Evolutionary conservation across 345 rosid genomes (phyloP).

Genomic region (Pistacia vera): DNA sequence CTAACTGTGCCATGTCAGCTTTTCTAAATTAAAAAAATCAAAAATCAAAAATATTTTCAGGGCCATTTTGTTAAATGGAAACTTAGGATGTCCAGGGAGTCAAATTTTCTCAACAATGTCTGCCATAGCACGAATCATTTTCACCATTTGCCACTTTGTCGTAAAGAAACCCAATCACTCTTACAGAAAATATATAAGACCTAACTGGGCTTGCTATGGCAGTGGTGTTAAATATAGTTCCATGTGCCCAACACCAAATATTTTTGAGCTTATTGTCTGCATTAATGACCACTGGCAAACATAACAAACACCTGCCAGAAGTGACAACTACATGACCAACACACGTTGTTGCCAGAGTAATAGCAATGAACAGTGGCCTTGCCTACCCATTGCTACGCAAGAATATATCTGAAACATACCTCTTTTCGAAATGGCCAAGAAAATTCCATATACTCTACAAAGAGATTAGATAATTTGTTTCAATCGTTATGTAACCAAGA

Average conservation of each 20-base stretch:
- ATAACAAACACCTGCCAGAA: constrained; percentile 75
- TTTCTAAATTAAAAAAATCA: no score
- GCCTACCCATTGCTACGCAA: constrained; percentile 65
- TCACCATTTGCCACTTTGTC: constrained; percentile 61
- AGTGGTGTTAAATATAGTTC: constrained; percentile 84
- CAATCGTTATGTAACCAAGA: constrained; percentile 58
- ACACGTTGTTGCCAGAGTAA: constrained; percentile 58
- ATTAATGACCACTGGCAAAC: constrained; percentile 87
- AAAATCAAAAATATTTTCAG: no score
- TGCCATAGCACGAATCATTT: constrained; percentile 56
- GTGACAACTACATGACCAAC: constrained; percentile 71
- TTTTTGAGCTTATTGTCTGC: constrained; percentile 75
- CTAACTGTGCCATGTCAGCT: no score
- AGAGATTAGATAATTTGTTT: constrained; percentile 72
- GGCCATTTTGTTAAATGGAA: no score
- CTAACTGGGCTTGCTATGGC: constrained; percentile 83
- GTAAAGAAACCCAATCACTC: constrained; percentile 71
- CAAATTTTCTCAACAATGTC: constrained; percentile 31
- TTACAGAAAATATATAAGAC: constrained; percentile 82
- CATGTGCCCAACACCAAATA: constrained; percentile 79
- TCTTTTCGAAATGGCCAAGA: constrained; percentile 85
- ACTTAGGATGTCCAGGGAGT: no score
- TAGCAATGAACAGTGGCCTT: constrained; percentile 73
- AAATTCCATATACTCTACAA: constrained; percentile 89
- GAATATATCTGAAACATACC: constrained; percentile 68